These are phyloP conservation scores for Chamaecrista fasciculata DNA, from an alignment of 306 rosid species.

Conservation along the genomic window DNA sequence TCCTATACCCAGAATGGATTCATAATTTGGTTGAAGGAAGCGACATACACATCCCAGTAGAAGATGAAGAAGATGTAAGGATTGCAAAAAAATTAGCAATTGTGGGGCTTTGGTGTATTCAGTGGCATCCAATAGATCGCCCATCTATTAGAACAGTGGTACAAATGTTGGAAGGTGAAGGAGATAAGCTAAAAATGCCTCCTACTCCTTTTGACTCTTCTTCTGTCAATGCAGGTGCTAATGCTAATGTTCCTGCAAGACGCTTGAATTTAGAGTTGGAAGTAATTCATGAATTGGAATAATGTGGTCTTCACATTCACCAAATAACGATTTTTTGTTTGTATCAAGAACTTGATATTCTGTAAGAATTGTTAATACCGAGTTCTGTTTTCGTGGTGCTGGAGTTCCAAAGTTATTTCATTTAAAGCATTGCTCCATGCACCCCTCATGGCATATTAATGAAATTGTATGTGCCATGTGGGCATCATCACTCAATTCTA, in stretches of 20 bases:
- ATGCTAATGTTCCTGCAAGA: not conserved
- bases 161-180: constrained; percentile 37
- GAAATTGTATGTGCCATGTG: too few species aligned
- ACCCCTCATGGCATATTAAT: too few species aligned
- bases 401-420: too few species aligned
- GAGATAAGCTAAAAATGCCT: constrained; percentile 21
- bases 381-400: too few species aligned
- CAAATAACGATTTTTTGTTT: too few species aligned
- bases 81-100: constrained; percentile 34
- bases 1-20: constrained; percentile 38
- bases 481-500: too few species aligned
- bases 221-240: not conserved
- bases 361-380: too few species aligned
- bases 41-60: not conserved
- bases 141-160: constrained; percentile 39
- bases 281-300: constrained; percentile 24
- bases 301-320: not conserved
- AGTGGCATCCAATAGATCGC: constrained; percentile 41
- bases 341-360: too few species aligned
- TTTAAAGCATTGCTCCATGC: too few species aligned
- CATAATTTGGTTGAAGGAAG: constrained; percentile 30
- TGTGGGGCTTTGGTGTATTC: constrained; percentile 48
- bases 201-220: constrained; percentile 30
- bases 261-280: constrained; percentile 16
- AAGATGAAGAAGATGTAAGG: constrained; percentile 1